Evolutionary conservation across 257 asterid species (phyloP).

Genomic region (Solanum sitiens): DNA sequence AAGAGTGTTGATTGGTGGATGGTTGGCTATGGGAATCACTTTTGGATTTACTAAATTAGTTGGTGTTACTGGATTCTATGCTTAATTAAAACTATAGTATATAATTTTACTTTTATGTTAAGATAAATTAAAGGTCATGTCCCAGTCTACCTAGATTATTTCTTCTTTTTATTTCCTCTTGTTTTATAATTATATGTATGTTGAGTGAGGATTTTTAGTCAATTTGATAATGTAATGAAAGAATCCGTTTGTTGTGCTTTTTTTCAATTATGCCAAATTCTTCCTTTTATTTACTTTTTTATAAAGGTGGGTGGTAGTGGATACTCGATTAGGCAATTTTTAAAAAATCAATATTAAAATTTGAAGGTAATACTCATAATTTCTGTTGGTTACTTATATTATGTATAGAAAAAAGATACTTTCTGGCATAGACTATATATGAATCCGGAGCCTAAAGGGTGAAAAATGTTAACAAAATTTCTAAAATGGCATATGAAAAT

Average conservation of each 20-base stretch:
- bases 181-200: background rate
- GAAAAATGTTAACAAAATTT: too few species aligned
- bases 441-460: too few species aligned
- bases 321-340: too few species aligned
- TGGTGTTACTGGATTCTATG: slow-evolving; percentile 13
- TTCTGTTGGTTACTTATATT: too few species aligned
- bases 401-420: too few species aligned
- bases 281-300: background rate
- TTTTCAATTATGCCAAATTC: background rate
- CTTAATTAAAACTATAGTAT: background rate
- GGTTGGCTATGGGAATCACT: slow-evolving; percentile 64
- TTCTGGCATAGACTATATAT: too few species aligned
- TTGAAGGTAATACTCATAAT: background rate
- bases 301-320: background rate
- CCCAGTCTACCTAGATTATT: background rate
- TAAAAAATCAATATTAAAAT: background rate
- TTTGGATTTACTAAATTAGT: slow-evolving; percentile 51
- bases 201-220: background rate
- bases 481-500: too few species aligned
- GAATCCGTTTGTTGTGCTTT: background rate
- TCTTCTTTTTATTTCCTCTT: background rate
- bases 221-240: background rate
- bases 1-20: slow-evolving; percentile 63
- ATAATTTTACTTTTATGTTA: background rate
- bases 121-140: background rate